Evolutionary conservation across 83 land plant species (phyloP), one percentile per base, ranked within the genome.

Genomic region (Diphasiastrum complanatum): DNA sequence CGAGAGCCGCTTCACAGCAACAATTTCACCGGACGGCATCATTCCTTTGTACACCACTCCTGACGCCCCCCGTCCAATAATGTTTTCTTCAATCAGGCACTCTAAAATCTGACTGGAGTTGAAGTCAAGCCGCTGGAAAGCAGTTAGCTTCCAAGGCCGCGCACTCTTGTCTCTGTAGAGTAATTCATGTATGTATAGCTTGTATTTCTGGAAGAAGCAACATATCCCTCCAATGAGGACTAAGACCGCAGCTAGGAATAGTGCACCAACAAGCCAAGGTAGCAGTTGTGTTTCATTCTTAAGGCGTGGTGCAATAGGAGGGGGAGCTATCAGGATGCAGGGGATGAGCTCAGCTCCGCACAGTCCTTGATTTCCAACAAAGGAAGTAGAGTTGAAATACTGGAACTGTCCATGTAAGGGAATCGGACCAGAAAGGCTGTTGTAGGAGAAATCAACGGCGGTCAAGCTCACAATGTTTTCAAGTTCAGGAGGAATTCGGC

Each of bases 71-170:
- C 58, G 29, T 4, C 58, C 58, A 28, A 54, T 54, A 33, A 54
- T 25, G n/a, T 54, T 54, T 4, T 18, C 6, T 6, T 18, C n/a
- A 11, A 26, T 25, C 10, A 54, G 33, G 33, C 25, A 18, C 11
- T 54, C 58, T 25, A 54, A n/a, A 28, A 54, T 28, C 6, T 54
- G 25, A 26, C 16, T 35, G 12, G 18, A n/a, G 3, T 16, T 33
- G 19, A 60, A 35, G 20, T 60, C 35, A 25, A 37, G 63, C 55
- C 58, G 4, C 33, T 54, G 58, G 58, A 54, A 54, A 10, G 58
- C 25, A 25, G 58, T 54, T 8, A 54, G n/a, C 58, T 54, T 54
- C 58, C 58, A 54, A 6, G 58, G 10, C 10, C 58, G n/a, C 4
- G 11, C 36, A 23, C 33, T 4, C 33, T 22, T 28, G 4, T 28